Base-by-base conservation (phyloP, 1,284 basidiomycete genomes). In the Mycosarcoma mackinlayi region DNA sequence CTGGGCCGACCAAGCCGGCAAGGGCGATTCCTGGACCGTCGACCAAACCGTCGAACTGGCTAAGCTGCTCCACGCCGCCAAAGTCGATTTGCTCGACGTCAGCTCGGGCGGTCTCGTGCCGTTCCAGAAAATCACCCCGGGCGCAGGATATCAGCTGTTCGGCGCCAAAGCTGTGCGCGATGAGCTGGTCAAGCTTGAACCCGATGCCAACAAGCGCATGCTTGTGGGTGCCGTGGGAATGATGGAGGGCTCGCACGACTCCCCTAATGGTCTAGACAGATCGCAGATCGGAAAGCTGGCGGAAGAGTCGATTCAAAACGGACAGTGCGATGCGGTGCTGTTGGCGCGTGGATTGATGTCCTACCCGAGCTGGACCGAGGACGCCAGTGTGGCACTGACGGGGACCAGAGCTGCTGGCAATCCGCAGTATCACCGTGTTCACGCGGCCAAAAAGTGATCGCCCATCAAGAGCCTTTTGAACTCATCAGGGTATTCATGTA, bases 21-120 rank as follows among this genome's bases (percentile, higher is more conserved):
- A 67, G 18, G 53, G 58, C 28, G 68, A 69, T 14, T 68, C 61
- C 11, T 82, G 80, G 80, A 73, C 66, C 11, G 27, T 74, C 24
- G 73, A 77, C 24, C 56, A 73, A 18, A 76, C 79, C 1, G 73
- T 71, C 8, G 39, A 67, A 28, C 62, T 81, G 4, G 75, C 78
- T 3, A 55, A 60, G 16, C 19, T 61, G 27, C 65, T 82, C n/a
- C 73, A 74, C 3, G 52, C 66, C 6, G 68, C 59, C 18, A 66
- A 69, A n/a, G 77, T 82, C 6, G 79, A 81, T 39, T 55, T 82
- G 41, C 59, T 82, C 37, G 80, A 82, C 31, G 41, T 72, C 11
- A 76, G 72, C 47, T 73, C 68, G 1, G 78, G 73, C 18, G 80
- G 80, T 18, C 63, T 76, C 6, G 75, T 78, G 6, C 52, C 57